Evolutionary conservation across 495 filamentous ascomycete genomes (phyloP), one percentile per base, ranked within the genome.

Genomic region (Geopyxis carbonaria): DNA sequence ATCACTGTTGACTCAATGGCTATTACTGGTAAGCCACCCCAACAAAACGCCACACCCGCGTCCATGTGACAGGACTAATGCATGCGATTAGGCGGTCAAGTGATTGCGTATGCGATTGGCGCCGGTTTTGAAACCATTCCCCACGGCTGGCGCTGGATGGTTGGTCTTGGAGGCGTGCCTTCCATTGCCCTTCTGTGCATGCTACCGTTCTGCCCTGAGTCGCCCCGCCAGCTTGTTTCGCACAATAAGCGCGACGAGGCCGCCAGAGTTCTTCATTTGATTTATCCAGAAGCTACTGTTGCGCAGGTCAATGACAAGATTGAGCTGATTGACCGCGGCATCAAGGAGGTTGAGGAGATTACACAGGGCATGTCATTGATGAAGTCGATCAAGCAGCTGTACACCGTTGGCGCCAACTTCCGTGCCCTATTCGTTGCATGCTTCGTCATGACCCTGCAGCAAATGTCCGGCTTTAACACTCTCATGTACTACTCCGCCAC

Each of bases 401-500:
- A 78, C 39, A 42, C 53, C 7, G 58, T 75, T 23, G 68, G 67
- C 5, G 72, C 72, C 20, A 86, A 87, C 51, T 63, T 78, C 34
- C 69, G 84, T 45, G 86, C 84, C 4, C 54, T 94, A 48, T 70
- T 68, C 1, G 84, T 93, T 44, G 85, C 85, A 2, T 84, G 81
- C 59, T 68, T 87, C 45, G 67, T 93, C 2, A 84, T 93, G 54
- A 81, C 74, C 0, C 59, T 84, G n/a, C 86, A 93, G 56, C 86
- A 94, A 50, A 66, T 89, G 10, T 89, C 78, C 45, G 86, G 86
- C 5, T 94, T 93, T 57, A 93, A 92, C 59, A 78, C 78, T 31
- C 66, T 93, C 10, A 94, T 94, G 86, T 94, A 94, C 56, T 93
- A 85, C 57, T 86, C 82, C 5, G 80, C 83, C 3, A 92, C 84